Conservation (phyloP, 192 early-diverging fungal species). For the Polychytrium aggregatum region DNA sequence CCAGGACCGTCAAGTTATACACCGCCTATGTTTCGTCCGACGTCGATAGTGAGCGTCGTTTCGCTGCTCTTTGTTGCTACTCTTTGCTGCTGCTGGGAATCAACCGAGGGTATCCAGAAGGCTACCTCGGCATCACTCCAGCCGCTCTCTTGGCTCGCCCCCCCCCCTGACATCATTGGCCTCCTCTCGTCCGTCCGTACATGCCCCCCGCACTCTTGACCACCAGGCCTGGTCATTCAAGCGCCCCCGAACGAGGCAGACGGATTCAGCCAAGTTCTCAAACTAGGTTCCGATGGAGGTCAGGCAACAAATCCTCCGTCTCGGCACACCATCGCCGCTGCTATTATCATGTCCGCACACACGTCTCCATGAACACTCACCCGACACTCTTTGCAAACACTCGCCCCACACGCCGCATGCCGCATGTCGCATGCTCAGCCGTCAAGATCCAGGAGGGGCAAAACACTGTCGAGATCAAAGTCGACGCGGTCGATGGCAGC, state of each 20-base stretch:
- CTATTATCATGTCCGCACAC: background rate
- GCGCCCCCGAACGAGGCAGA: constrained; percentile 27
- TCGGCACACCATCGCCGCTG: too few species aligned
- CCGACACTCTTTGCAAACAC: too few species aligned
- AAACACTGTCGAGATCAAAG: constrained; percentile 25
- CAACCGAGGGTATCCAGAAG: background rate
- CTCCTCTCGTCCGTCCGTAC: too few species aligned
- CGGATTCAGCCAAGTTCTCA: constrained; percentile 31
- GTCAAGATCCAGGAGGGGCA: constrained; percentile 15
- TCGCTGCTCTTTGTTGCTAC: too few species aligned
- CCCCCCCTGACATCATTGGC: too few species aligned
- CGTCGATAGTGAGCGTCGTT: constrained; percentile 7
- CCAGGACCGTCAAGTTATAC: constrained; percentile 12
- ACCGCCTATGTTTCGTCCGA: constrained; percentile 11
- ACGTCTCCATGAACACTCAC: too few species aligned
- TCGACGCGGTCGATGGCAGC: constrained; percentile 35
- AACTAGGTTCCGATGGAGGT: constrained; percentile 17
- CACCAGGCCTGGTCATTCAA: constrained; percentile 12
- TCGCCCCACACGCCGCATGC: background rate
- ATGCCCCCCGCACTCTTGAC: background rate
- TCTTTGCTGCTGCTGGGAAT: too few species aligned
- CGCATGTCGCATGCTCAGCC: constrained; percentile 9
- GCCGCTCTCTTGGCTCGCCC: too few species aligned
- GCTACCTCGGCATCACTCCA: background rate
- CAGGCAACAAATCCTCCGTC: too few species aligned